Evolutionary conservation across 1,139 yeast genomes (phyloP).

Genomic region (Magnusiomyces sp.): DNA sequence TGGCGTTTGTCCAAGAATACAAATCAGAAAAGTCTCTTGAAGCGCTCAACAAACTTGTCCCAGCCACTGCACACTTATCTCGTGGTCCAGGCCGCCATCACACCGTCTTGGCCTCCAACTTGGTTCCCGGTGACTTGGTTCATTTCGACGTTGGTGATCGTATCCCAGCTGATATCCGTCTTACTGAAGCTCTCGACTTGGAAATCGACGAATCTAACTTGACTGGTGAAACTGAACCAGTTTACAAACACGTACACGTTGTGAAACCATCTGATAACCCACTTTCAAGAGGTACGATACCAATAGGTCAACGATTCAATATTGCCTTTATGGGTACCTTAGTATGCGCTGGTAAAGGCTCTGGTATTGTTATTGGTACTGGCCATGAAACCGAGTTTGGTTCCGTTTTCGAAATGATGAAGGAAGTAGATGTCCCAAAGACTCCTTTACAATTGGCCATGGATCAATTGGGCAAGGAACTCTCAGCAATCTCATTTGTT

Average conservation of each 20-base stretch:
- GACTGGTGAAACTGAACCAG: conserved; percentile 91
- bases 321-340: conserved; percentile 95
- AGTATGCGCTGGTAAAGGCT: conserved; percentile 88
- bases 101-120: conserved; percentile 70
- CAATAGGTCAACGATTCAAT: conserved; percentile 58
- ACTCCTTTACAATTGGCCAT: conserved; percentile 90
- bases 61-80: conserved; percentile 85
- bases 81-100: conserved; percentile 61
- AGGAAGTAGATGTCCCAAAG: conserved; percentile 86
- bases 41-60: conserved; percentile 84
- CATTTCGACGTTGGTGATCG: conserved; percentile 86
- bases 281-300: conserved; percentile 24
- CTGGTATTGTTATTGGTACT: conserved; percentile 88
- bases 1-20: conserved; percentile 94
- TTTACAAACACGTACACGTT: conserved; percentile 45
- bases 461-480: conserved; percentile 89
- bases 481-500: conserved; percentile 70
- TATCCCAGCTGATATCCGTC: conserved; percentile 86
- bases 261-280: conserved; percentile 22
- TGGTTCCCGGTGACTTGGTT: conserved; percentile 93
- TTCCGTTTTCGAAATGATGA: conserved; percentile 83
- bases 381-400: conserved; percentile 88
- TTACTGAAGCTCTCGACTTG: conserved; percentile 68
- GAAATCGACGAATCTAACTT: conserved; percentile 84
- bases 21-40: conserved; percentile 88